Conservation (phyloP, 495 filamentous ascomycete genomes). For the Venustampulla echinocandica region DNA sequence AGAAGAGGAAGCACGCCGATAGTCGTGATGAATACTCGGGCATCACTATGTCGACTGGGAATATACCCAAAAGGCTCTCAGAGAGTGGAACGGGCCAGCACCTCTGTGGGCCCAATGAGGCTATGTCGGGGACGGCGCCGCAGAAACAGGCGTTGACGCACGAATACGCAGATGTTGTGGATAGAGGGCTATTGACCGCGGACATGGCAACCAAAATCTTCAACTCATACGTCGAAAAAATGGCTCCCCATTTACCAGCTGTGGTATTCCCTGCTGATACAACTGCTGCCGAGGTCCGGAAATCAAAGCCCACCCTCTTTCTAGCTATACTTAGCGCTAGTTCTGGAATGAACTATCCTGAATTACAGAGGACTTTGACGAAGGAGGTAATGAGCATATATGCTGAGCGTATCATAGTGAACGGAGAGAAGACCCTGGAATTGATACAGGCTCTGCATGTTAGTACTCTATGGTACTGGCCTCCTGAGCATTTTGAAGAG, state of each 20-base stretch:
- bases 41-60: conserved; percentile 1
- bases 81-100: neutral
- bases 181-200: conserved; percentile 56
- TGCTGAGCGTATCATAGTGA: conserved; percentile 64
- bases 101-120: neutral
- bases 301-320: conserved; percentile 69
- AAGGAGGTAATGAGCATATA: conserved; percentile 65
- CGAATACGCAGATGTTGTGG: conserved; percentile 55
- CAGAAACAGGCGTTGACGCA: conserved; percentile 10
- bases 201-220: conserved; percentile 58
- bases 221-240: conserved; percentile 55
- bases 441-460: conserved; percentile 74
- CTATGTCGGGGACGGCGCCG: neutral
- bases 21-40: conserved; percentile 3
- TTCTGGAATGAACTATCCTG: conserved; percentile 51
- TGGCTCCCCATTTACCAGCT: conserved; percentile 65
- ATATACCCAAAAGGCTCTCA: neutral
- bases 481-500: conserved; percentile 75
- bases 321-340: conserved; percentile 66
- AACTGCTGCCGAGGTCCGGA: conserved; percentile 57
- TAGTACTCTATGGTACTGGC: conserved; percentile 69
- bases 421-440: conserved; percentile 77
- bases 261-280: conserved; percentile 66
- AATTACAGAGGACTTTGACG: conserved; percentile 50
- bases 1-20: conserved; percentile 38